Evolutionary conservation across 1,139 yeast genomes (phyloP).

Genomic region (Suhomyces bolitotheri): DNA sequence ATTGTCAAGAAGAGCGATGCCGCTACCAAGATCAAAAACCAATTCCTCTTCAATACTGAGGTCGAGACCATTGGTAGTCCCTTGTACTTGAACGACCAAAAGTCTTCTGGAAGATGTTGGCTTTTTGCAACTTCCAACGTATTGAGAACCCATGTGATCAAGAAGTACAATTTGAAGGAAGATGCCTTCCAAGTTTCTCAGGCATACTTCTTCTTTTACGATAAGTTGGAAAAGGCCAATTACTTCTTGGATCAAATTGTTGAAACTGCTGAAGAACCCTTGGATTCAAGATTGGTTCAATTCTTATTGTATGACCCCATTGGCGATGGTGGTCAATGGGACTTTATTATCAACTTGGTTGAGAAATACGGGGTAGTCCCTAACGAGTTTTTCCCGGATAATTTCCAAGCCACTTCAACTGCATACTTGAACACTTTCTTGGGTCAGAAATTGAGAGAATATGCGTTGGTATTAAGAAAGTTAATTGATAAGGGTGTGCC

Average conservation of each 20-base stretch:
- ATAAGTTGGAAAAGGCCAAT: slow-evolving; percentile 74
- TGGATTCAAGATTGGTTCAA: slow-evolving; percentile 68
- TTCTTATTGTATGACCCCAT: slow-evolving; percentile 63
- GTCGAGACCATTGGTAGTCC: slow-evolving; percentile 70
- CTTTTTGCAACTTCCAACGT: slow-evolving; percentile 79
- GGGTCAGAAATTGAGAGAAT: slow-evolving; percentile 71
- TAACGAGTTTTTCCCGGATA: slow-evolving; percentile 67
- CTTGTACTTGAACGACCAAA: slow-evolving; percentile 62
- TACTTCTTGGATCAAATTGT: slow-evolving; percentile 73
- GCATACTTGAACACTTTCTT: slow-evolving; percentile 59
- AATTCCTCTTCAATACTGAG: slow-evolving; percentile 57
- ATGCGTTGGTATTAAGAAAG: slow-evolving; percentile 64
- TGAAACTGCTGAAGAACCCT: slow-evolving; percentile 62
- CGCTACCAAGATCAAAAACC: slow-evolving; percentile 30
- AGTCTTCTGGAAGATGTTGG: slow-evolving; percentile 82
- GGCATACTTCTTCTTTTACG: slow-evolving; percentile 69
- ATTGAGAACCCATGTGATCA: slow-evolving; percentile 61
- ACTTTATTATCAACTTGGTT: slow-evolving; percentile 72
- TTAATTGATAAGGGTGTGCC: slow-evolving; percentile 32
- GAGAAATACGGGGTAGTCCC: slow-evolving; percentile 82
- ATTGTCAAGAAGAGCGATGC: slow-evolving; percentile 41
- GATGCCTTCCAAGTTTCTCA: slow-evolving; percentile 69
- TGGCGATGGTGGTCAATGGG: slow-evolving; percentile 85
- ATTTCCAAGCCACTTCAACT: slow-evolving; percentile 62
- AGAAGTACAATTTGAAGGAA: slow-evolving; percentile 62